Conservation (phyloP, 140 eudicot genomes). For the Erigeron philadelphicus region DNA sequence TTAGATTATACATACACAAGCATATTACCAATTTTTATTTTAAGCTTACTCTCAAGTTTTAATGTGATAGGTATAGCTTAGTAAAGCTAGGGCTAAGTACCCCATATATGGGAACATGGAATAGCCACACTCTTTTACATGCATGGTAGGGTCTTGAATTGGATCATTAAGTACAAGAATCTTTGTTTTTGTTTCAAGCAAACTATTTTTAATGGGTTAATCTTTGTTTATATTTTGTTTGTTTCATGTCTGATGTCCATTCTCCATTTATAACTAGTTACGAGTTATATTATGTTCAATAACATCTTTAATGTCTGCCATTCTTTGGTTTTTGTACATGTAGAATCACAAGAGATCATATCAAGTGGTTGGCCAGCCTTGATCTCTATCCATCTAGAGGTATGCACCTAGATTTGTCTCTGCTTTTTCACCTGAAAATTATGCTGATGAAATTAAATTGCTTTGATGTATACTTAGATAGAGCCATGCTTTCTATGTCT, state of each 20-base stretch:
- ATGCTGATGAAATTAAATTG: background rate
- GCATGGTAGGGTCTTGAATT: background rate
- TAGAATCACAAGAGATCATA: slow-evolving; percentile 73
- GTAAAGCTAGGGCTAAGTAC: no score
- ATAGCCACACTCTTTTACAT: background rate
- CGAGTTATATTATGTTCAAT: background rate
- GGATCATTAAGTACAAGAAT: background rate
- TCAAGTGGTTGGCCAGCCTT: slow-evolving; percentile 93
- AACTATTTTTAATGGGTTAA: background rate
- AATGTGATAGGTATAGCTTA: background rate
- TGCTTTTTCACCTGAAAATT: background rate
- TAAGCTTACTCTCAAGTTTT: no score
- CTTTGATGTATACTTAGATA: background rate
- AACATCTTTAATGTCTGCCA: background rate
- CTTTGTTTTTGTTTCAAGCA: background rate
- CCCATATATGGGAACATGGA: background rate
- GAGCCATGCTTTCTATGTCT: background rate
- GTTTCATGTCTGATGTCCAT: slow-evolving; percentile 6
- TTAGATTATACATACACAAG: no score
- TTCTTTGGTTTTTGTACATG: slow-evolving; percentile 15
- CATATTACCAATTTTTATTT: no score
- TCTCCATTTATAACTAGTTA: slow-evolving; percentile 5
- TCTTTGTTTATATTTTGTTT: background rate
- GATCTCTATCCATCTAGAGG: slow-evolving; percentile 80
- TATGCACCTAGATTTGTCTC: slow-evolving; percentile 29